Evolutionary conservation across 2,329 filamentous ascomycete genomes (phyloP), one percentile per base, ranked within the genome.

Genomic region (Aspergillus sp.): DNA sequence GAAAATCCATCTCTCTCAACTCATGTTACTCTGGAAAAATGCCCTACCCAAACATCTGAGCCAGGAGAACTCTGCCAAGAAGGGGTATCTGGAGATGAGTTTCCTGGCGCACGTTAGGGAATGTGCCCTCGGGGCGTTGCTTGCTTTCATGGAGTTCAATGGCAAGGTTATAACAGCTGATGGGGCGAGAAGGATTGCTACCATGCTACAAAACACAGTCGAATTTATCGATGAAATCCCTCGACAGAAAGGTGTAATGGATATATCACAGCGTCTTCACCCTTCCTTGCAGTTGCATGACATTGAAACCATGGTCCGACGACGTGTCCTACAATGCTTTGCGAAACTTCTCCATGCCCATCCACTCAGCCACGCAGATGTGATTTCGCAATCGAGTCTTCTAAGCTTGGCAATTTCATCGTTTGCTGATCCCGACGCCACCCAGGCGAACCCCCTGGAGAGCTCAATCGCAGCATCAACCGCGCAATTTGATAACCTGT

Each of bases 11-110:
- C 83, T 99, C 7, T 93, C 93, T 2, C 95, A 99, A 70, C 82
- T 99, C 21, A 86, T 99, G 56, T 79, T 99, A 8, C 80, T 99
- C 6, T 99, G 95, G 95, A 96, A 96, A 75, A 99, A 98, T 73
- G 93, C 95, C 0, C 82, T 99, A 11, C 93, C 96, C 0, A 96
- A 96, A 69, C 93, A 96, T 6, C 77, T 98, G n/a, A 88, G 91
- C 35, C 96, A 92, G 72, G 93, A 98, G 65, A 96, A 95, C 64
- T 91, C 91, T 51, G 86, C 89, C 0, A 87, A 93, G 62, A 86
- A 93, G 53, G 93, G 90, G 62, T 83, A 91, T 51, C 80, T 98
- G 7, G 96, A 99, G 72, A 87, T 93, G 3, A 96, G 91, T 39
- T 99, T 97, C 69, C 80, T 99, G 15, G 90, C 93, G 0, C 95